Conservation (phyloP, 257 asterid species). For the Solanum megistacrolobum region DNA sequence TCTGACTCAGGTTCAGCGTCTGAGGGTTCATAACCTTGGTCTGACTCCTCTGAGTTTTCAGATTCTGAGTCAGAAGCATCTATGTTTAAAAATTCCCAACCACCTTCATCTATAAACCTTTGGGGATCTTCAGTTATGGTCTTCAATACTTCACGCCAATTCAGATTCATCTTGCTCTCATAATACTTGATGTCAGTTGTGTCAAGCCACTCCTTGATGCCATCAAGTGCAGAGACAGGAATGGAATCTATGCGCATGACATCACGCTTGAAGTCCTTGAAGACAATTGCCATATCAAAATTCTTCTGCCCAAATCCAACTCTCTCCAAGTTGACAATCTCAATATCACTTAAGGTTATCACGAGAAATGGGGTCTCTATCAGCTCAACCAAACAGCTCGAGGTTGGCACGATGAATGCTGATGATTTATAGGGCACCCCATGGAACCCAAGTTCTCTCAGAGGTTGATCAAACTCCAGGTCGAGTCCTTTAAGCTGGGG, state of each 20-base stretch:
- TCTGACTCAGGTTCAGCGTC: conserved; percentile 17
- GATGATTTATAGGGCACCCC: conserved; percentile 20
- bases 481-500: conserved; percentile 18
- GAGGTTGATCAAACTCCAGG: conserved; percentile 21
- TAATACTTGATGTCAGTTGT: conserved; percentile 20
- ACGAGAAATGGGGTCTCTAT: conserved; percentile 16
- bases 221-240: conserved; percentile 12
- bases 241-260: conserved; percentile 22
- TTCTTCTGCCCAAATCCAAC: conserved; percentile 24
- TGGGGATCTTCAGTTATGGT: conserved; percentile 18
- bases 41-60: conserved; percentile 15
- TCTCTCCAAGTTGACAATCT: conserved; percentile 19
- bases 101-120: conserved; percentile 16
- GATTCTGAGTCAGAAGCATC: conserved; percentile 18
- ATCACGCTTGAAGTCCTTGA: conserved; percentile 22
- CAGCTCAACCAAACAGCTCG: conserved; percentile 18
- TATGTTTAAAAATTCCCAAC: conserved; percentile 21
- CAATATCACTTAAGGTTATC: conserved; percentile 15
- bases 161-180: conserved; percentile 20
- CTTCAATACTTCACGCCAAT: conserved; percentile 17
- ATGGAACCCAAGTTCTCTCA: conserved; percentile 21
- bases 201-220: conserved; percentile 23
- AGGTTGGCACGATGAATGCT: conserved; percentile 16
- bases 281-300: conserved; percentile 21
- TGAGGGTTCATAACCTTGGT: conserved; percentile 15